These are phyloP conservation scores for Draba incana DNA, from an alignment of 345 rosid genomes.

Conservation along the genomic window DNA sequence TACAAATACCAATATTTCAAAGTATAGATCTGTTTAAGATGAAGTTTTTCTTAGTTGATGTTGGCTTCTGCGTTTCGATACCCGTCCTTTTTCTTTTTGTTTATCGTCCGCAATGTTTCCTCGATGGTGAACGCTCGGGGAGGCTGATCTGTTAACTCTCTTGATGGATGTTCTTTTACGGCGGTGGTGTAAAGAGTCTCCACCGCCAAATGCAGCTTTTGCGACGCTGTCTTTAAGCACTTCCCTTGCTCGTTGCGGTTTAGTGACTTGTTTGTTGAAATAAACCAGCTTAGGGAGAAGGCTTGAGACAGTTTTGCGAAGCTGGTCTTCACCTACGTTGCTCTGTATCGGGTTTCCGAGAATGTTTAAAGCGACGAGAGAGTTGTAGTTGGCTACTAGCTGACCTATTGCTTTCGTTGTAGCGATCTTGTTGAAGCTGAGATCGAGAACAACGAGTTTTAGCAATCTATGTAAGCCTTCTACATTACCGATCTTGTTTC, in stretches of 20 bases:
- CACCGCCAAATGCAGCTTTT: conserved; percentile 69
- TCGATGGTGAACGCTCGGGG: conserved; percentile 40
- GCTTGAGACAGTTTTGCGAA: conserved; percentile 68
- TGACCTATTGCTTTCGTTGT: conserved; percentile 84
- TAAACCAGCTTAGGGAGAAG: conserved; percentile 82
- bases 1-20: neutral
- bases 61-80: conserved; percentile 47
- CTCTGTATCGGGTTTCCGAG: conserved; percentile 83
- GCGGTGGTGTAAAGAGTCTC: conserved; percentile 33
- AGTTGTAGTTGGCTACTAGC: conserved; percentile 86
- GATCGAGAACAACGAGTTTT: conserved; percentile 81
- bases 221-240: conserved; percentile 72
- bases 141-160: conserved; percentile 35
- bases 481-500: conserved; percentile 85
- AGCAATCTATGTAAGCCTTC: conserved; percentile 91
- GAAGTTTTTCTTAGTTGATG: conserved; percentile 39
- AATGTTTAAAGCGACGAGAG: conserved; percentile 76
- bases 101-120: conserved; percentile 25
- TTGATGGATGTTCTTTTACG: conserved; percentile 37
- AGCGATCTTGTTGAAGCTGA: conserved; percentile 94
- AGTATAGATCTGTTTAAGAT: neutral
- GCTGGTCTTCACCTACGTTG: conserved; percentile 78
- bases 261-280: conserved; percentile 81
- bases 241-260: conserved; percentile 77
- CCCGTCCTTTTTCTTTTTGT: conserved; percentile 26